Evolutionary conservation across 352 stramenopile genomes (phyloP).

Genomic region (Globisporangium echinulatum): DNA sequence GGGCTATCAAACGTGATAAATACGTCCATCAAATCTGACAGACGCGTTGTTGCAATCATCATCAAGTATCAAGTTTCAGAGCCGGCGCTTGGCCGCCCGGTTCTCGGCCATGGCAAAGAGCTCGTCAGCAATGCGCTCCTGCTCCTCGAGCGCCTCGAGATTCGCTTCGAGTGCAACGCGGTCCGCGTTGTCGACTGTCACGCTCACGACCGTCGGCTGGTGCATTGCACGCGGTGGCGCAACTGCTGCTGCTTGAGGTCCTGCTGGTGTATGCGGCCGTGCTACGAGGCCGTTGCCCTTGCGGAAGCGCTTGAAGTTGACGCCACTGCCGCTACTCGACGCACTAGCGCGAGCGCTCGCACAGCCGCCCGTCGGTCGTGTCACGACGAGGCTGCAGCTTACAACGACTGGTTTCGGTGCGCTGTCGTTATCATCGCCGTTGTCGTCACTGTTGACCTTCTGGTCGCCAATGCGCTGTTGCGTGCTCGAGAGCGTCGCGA

Average conservation of each 20-base stretch:
- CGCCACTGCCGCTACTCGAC: slow-evolving; percentile 2
- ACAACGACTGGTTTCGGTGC: slow-evolving; percentile 37
- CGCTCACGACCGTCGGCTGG: slow-evolving; percentile 44
- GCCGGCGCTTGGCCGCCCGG: slow-evolving; percentile 33
- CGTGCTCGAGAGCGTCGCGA: slow-evolving; percentile 19
- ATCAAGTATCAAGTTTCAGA: slow-evolving; percentile 20
- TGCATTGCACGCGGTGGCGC: slow-evolving; percentile 26
- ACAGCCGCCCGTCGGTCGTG: slow-evolving; percentile 13
- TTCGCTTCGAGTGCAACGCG: slow-evolving; percentile 47
- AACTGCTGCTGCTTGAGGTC: slow-evolving; percentile 26
- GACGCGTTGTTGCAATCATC: too few relatives aligned
- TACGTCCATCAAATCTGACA: too few relatives aligned
- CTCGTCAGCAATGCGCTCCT: slow-evolving; percentile 80
- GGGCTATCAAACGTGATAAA: too few relatives aligned
- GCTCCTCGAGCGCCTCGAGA: slow-evolving; percentile 64
- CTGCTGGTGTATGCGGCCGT: neutral
- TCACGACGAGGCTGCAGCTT: slow-evolving; percentile 49
- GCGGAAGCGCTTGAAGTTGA: slow-evolving; percentile 84
- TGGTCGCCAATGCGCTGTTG: slow-evolving; percentile 10
- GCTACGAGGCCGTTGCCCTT: slow-evolving; percentile 29
- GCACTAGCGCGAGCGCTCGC: too few relatives aligned
- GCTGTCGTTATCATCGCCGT: slow-evolving; percentile 19
- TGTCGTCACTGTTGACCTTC: slow-evolving; percentile 19
- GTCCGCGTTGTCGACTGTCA: slow-evolving; percentile 58
- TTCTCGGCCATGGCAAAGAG: slow-evolving; percentile 79